Conservation (phyloP, 257 asterid species). For the Pogostemon cablin region DNA sequence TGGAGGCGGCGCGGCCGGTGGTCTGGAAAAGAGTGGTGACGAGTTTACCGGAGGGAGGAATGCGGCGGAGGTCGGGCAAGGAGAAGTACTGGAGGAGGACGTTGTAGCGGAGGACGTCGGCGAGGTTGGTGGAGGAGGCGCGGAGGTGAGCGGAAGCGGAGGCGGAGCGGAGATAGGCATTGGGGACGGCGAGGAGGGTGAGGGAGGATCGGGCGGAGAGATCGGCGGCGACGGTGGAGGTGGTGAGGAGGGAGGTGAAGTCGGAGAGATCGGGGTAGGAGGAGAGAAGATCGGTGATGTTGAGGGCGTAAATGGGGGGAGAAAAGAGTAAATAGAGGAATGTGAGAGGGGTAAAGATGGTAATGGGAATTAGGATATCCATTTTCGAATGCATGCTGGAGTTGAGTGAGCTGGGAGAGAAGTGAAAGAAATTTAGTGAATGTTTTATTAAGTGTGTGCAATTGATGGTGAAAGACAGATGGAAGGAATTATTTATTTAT, state of each 20-base stretch:
- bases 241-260: conserved; percentile 61
- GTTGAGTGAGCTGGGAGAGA: conserved; percentile 29
- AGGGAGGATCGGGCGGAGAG: conserved; percentile 57
- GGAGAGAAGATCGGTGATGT: conserved; percentile 60
- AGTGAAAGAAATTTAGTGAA: conserved; percentile 31
- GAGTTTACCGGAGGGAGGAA: conserved; percentile 61
- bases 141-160: conserved; percentile 32
- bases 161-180: conserved; percentile 49
- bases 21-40: conserved; percentile 75
- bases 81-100: conserved; percentile 76
- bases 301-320: conserved; percentile 45
- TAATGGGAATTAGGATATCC: conserved; percentile 48
- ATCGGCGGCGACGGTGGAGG: conserved; percentile 72
- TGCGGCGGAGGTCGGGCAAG: conserved; percentile 55
- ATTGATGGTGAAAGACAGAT: neutral
- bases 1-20: conserved; percentile 68
- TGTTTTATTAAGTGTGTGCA: neutral
- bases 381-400: conserved; percentile 42
- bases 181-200: conserved; percentile 75
- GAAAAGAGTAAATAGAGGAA: conserved; percentile 54
- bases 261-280: conserved; percentile 61
- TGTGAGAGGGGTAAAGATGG: conserved; percentile 56
- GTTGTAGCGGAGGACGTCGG: conserved; percentile 84
- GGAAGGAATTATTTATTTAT: too few relatives aligned
- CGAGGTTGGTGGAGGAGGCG: conserved; percentile 50